Conservation (phyloP, 305 asterid species). For the Fraxinus baroniana region DNA sequence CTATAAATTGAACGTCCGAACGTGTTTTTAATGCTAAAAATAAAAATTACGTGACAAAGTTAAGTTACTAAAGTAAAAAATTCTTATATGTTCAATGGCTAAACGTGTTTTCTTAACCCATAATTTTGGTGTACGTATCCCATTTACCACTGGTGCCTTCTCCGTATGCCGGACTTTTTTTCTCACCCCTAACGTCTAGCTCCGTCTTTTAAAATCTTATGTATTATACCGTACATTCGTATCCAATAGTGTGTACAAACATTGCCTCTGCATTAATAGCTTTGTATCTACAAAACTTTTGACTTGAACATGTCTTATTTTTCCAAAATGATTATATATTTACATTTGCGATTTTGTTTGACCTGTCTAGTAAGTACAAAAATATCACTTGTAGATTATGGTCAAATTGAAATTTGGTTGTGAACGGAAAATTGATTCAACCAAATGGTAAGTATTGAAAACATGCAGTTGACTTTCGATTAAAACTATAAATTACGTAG, state of each 20-base stretch:
- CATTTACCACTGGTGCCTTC: neutral
- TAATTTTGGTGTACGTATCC: neutral
- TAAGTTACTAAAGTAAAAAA: neutral
- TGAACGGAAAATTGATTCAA: neutral
- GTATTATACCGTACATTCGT: neutral
- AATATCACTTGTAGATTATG: neutral
- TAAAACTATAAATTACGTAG: neutral
- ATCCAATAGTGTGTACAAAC: neutral
- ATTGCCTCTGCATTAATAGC: neutral
- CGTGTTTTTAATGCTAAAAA: neutral
- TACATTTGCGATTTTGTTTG: neutral
- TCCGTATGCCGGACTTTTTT: neutral
- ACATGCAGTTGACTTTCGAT: neutral
- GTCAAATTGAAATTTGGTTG: neutral
- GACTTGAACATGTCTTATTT: neutral
- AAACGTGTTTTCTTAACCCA: neutral
- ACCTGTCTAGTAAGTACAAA: neutral
- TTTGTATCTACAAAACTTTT: neutral
- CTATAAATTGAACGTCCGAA: neutral
- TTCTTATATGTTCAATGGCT: neutral
- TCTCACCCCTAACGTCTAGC: neutral
- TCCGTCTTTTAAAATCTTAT: neutral
- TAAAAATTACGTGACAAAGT: neutral
- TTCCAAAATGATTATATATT: neutral
- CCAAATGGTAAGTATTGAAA: neutral